These are phyloP conservation scores for Zasmidium angulare DNA, from an alignment of 2,329 filamentous ascomycete genomes.

Conservation along the genomic window DNA sequence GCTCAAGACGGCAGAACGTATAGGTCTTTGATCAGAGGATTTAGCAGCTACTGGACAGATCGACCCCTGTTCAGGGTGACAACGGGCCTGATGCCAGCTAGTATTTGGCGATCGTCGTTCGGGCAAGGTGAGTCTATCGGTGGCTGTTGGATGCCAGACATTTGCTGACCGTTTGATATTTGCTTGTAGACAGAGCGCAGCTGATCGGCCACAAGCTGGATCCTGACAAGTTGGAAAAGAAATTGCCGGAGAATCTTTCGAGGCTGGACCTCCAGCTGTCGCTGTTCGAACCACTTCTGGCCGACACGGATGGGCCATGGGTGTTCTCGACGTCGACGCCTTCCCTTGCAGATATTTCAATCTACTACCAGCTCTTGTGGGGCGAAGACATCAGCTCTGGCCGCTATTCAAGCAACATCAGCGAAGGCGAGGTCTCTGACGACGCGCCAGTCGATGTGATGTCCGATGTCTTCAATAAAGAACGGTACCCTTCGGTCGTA, in stretches of 20 bases:
- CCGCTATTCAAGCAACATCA: constrained; percentile 37
- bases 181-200: constrained; percentile 34
- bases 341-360: constrained; percentile 37
- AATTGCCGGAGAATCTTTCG: constrained; percentile 39
- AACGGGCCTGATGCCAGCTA: constrained; percentile 42
- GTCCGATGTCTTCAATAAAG: constrained; percentile 36
- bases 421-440: constrained; percentile 32
- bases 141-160: too few species aligned
- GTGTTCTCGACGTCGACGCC: constrained; percentile 37
- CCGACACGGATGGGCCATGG: constrained; percentile 32
- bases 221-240: constrained; percentile 40
- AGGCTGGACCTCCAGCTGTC: constrained; percentile 40
- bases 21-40: constrained; percentile 38
- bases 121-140: constrained; percentile 22
- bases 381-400: constrained; percentile 40
- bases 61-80: constrained; percentile 41
- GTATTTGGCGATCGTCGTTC: constrained; percentile 42
- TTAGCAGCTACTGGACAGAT: constrained; percentile 44
- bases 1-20: constrained; percentile 36
- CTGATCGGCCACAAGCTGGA: constrained; percentile 42
- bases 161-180: too few species aligned
- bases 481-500: constrained; percentile 39
- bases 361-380: constrained; percentile 43
- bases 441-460: constrained; percentile 28
- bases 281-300: constrained; percentile 39